phyloP scores from a whole-genome alignment of 768 basidiomycete genomes.

The Rhodotorula taiwanensis region DNA sequence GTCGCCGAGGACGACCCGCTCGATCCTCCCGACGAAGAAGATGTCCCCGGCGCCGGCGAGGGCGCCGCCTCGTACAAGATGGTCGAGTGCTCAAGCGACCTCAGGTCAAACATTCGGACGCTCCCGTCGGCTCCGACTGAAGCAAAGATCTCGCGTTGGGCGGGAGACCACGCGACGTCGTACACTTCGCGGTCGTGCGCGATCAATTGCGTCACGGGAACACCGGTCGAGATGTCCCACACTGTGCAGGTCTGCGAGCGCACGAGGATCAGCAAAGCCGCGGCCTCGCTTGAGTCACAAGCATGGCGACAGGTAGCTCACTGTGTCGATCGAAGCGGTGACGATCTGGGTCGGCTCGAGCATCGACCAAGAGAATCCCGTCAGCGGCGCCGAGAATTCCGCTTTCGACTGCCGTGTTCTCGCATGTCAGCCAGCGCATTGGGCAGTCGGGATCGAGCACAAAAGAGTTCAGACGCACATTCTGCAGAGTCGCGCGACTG shows the following conservation, averaged over 20 bases:
- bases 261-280: not conserved
- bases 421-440: too few relatives aligned
- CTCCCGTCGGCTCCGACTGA: conserved; percentile 97
- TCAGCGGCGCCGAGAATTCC: conserved; percentile 84
- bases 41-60: not conserved
- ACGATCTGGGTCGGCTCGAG: conserved; percentile 84
- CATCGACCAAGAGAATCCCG: conserved; percentile 96
- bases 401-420: conserved; percentile 83
- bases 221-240: conserved; percentile 92
- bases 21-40: conserved; percentile 7
- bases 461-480: conserved; percentile 13
- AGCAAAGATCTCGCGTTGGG: conserved; percentile 84
- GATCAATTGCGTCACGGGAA: conserved; percentile 83
- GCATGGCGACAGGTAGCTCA: not conserved
- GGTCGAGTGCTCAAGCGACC: conserved; percentile 93
- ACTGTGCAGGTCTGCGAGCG: conserved; percentile 63
- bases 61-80: conserved; percentile 75
- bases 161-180: conserved; percentile 97
- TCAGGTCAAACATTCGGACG: conserved; percentile 89
- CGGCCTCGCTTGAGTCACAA: too few relatives aligned
- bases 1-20: too few relatives aligned
- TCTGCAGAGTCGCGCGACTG: conserved; percentile 27
- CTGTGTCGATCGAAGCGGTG: conserved; percentile 92
- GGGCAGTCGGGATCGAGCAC: too few relatives aligned
- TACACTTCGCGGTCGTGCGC: conserved; percentile 95